phyloP scores from a whole-genome alignment of 768 basidiomycete species.

The Lentinula aciculospora region DNA sequence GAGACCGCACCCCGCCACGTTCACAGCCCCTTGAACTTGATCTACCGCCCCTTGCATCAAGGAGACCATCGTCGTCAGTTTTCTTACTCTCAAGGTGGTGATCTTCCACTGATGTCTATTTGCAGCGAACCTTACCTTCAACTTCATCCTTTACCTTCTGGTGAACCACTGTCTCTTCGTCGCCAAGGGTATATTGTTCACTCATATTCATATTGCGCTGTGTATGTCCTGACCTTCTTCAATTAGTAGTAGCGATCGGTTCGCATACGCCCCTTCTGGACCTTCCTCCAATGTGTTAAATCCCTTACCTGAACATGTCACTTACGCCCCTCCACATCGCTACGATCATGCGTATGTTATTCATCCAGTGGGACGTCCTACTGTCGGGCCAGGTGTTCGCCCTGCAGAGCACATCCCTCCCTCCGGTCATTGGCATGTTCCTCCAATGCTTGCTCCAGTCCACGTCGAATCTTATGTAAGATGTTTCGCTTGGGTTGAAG shows the following conservation, averaged over 20 bases:
- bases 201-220: neutral
- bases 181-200: neutral
- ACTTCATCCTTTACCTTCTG: slow-evolving; percentile 32
- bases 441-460: slow-evolving; percentile 34
- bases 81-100: slow-evolving; percentile 12
- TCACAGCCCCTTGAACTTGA: slow-evolving; percentile 18
- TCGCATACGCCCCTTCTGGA: slow-evolving; percentile 2
- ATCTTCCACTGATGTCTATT: slow-evolving; percentile 4
- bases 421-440: slow-evolving; percentile 46
- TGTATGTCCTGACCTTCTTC: neutral
- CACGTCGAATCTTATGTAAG: slow-evolving; percentile 68
- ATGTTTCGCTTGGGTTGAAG: no score
- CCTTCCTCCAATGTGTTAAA: neutral
- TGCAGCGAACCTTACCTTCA: slow-evolving; percentile 40
- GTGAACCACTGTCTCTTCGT: slow-evolving; percentile 23
- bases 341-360: slow-evolving; percentile 46
- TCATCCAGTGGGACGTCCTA: slow-evolving; percentile 33
- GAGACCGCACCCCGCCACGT: slow-evolving; percentile 61
- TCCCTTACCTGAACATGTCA: slow-evolving; percentile 53
- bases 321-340: slow-evolving; percentile 45
- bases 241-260: neutral
- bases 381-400: slow-evolving; percentile 39
- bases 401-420: slow-evolving; percentile 42
- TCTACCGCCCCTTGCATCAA: slow-evolving; percentile 33
- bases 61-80: slow-evolving; percentile 28